These are phyloP conservation scores for Podaxis carcinomalis DNA, from an alignment of 768 basidiomycete genomes.

Conservation along the genomic window DNA sequence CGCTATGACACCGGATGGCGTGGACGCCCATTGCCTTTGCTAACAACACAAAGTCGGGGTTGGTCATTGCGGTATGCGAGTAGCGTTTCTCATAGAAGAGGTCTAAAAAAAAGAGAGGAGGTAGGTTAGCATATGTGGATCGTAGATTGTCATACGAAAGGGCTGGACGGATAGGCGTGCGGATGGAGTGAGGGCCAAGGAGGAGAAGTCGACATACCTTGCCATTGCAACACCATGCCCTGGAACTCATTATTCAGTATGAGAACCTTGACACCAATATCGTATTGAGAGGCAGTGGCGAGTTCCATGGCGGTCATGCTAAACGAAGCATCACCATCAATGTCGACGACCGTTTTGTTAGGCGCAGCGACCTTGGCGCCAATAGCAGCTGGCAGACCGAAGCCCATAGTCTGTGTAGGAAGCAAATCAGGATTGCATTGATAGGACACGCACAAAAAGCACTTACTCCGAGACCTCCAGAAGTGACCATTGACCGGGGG, in stretches of 20 bases:
- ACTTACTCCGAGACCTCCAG: slow-evolving; percentile 90
- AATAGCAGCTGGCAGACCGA: slow-evolving; percentile 89
- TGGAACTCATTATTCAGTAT: slow-evolving; percentile 96
- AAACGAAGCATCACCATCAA: slow-evolving; percentile 98
- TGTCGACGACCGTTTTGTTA: slow-evolving; percentile 88
- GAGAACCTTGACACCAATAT: slow-evolving; percentile 93
- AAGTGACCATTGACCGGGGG: slow-evolving; percentile 86
- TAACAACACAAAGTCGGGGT: slow-evolving; percentile 91
- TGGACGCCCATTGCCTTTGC: slow-evolving; percentile 91
- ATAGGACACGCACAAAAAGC: slow-evolving; percentile 6
- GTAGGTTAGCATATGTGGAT: too few relatives aligned
- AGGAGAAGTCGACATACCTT: slow-evolving; percentile 51
- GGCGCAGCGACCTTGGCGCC: slow-evolving; percentile 97
- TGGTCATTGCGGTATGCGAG: slow-evolving; percentile 93
- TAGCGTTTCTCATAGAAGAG: slow-evolving; percentile 97
- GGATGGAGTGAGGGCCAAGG: neutral
- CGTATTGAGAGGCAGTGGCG: slow-evolving; percentile 84
- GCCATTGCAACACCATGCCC: slow-evolving; percentile 99
- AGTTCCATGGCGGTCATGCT: slow-evolving; percentile 99
- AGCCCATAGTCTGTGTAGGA: slow-evolving; percentile 86
- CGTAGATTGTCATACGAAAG: too few relatives aligned
- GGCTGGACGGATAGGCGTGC: too few relatives aligned
- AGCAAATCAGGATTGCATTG: neutral
- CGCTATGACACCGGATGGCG: slow-evolving; percentile 69
- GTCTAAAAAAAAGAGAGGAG: slow-evolving; percentile 35